Evolutionary conservation across 208 protist species (phyloP).

Genomic region (Phytomonas sp.): DNA sequence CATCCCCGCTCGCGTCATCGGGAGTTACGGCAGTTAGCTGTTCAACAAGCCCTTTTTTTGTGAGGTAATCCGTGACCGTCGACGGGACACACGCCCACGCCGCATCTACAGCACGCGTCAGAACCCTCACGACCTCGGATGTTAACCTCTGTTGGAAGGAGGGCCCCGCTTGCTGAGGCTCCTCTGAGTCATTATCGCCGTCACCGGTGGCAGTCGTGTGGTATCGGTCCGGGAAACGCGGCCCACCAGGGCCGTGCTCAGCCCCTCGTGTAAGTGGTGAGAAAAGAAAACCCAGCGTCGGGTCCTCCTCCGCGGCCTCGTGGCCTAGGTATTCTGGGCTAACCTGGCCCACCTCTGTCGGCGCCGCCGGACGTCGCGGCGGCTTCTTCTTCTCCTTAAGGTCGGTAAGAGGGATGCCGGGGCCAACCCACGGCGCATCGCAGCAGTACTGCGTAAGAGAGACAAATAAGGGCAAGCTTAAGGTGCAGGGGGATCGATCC

Average conservation of each 20-base stretch:
- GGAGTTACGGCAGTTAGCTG: background rate
- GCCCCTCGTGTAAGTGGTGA: background rate
- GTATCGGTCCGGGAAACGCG: background rate
- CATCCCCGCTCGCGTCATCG: background rate
- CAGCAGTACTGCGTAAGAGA: constrained; percentile 27
- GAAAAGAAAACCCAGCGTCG: constrained; percentile 4
- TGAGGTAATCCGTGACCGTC: constrained; percentile 3
- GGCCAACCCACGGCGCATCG: constrained; percentile 22
- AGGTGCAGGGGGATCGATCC: background rate
- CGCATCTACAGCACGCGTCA: constrained; percentile 20
- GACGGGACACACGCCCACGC: constrained; percentile 21
- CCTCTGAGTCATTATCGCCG: constrained; percentile 10
- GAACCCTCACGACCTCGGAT: constrained; percentile 16
- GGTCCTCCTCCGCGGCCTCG: background rate
- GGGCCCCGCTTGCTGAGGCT: constrained; percentile 1
- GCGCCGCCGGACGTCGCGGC: background rate
- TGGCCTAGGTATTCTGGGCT: background rate
- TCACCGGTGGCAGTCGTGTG: background rate
- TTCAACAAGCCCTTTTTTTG: background rate
- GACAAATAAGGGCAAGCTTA: constrained; percentile 26
- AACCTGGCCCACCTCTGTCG: background rate
- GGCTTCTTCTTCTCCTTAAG: constrained; percentile 13
- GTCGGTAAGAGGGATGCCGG: constrained; percentile 7
- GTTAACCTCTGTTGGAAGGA: constrained; percentile 10
- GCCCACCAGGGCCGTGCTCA: background rate